Conservation (phyloP, 75 land plant species). For the Selaginella moellendorffii region DNA sequence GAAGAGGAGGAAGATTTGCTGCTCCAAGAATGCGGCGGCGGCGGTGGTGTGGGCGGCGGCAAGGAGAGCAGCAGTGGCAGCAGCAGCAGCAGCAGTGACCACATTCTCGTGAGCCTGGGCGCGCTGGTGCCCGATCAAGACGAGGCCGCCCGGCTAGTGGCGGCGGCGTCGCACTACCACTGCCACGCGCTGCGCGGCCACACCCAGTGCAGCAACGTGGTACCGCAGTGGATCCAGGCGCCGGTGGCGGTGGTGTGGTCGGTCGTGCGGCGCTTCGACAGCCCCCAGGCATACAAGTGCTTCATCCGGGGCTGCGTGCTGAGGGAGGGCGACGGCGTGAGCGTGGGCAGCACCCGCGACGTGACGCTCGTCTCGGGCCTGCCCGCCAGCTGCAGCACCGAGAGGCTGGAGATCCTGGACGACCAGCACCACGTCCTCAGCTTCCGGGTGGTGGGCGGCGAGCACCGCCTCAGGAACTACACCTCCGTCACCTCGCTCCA, state of each 20-base stretch:
- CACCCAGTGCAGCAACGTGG: constrained; percentile 20
- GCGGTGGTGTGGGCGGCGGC: no score
- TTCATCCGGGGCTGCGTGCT: constrained; percentile 18
- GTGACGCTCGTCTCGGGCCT: constrained; percentile 14
- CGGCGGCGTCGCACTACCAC: not conserved
- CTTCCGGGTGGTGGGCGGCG: constrained; percentile 25
- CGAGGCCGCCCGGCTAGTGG: not conserved
- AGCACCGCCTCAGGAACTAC: constrained; percentile 22
- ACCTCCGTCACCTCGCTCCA: no score
- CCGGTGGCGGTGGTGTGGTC: constrained; percentile 19
- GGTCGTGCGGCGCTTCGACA: constrained; percentile 18
- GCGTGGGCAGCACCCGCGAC: constrained; percentile 18
- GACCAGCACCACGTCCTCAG: constrained; percentile 20
- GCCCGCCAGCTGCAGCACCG: constrained; percentile 18
- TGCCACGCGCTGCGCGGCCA: not conserved
- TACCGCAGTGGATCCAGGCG: constrained; percentile 17
- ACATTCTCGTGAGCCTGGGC: no score
- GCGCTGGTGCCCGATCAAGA: not conserved
- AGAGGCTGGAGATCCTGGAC: constrained; percentile 21
- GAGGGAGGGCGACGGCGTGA: constrained; percentile 14
- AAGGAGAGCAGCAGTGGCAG: no score
- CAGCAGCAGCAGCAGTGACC: no score
- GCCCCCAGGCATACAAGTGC: constrained; percentile 22
- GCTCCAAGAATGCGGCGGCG: no score
- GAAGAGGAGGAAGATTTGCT: no score